Evolutionary conservation across 257 asterid species (phyloP), one percentile per base, ranked within the genome.

Genomic region (Catharanthus roseus): DNA sequence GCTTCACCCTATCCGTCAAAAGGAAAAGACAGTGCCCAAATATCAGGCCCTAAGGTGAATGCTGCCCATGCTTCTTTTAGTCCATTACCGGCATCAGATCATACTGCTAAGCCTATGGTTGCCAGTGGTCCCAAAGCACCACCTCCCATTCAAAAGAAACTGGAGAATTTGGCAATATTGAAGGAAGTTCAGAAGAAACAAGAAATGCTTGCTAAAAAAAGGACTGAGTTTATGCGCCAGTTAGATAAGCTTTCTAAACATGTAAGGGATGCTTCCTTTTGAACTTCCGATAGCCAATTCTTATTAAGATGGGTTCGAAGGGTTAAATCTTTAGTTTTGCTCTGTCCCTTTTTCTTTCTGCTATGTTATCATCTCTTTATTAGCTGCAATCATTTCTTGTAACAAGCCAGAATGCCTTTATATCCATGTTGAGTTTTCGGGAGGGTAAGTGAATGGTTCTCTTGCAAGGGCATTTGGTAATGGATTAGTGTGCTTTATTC

Each of bases 121-220:
- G 74, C 78, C 74, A 77, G 75, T 79, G 79, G 84, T 70, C 81
- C 90, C 79, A 88, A 85, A 88, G 85, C 80, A 49, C 82, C 89
- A 72, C 87, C 89, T 23, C 84, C 81, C 50, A 83, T 74, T 75
- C 96, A 85, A 80, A 89, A 87, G 90, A 95, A 92, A 77, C 68
- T 86, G 82, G 99, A 84, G 78, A 85, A 58, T 62, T 81, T 95
- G 80, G 99, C 87, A 85, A 86, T 87, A 79, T 78, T 95, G 85
- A 95, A 89, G 80, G 97, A 91, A 82, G 85, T 95, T 71, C 98
- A 96, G 70, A 92, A 88, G 90, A 95, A 95, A 88, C 99, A 82
- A 84, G 97, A 90, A 83, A 85, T 95, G 95, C 98, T 95, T 76
- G 98, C 88, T 72, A 92, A 90, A 82, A 95, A 95, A 83, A 85